phyloP scores from a whole-genome alignment of 768 basidiomycete genomes.

The Tylopilus subfusipes region DNA sequence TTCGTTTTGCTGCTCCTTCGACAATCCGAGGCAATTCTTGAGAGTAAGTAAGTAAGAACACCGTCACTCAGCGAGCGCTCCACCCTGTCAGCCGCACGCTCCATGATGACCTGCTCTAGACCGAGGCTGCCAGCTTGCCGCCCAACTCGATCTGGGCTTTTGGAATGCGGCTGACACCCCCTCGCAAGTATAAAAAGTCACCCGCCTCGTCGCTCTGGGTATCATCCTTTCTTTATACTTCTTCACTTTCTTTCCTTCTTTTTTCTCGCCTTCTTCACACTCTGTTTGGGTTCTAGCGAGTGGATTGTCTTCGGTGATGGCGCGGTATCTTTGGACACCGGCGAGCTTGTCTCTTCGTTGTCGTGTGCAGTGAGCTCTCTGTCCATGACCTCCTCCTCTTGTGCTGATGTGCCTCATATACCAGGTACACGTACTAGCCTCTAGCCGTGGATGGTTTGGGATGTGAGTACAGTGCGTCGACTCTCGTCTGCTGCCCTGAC shows the following conservation, averaged over 20 bases:
- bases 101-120: background rate
- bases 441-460: background rate
- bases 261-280: background rate
- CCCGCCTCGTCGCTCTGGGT: background rate
- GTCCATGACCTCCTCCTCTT: background rate
- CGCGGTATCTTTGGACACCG: background rate
- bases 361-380: background rate
- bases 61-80: background rate
- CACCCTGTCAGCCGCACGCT: background rate
- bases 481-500: background rate
- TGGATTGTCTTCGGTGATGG: background rate
- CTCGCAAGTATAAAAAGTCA: background rate
- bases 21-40: too few species aligned
- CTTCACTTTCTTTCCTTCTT: background rate
- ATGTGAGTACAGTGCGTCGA: background rate
- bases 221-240: background rate
- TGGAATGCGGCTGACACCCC: constrained; percentile 4
- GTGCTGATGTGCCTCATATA: background rate
- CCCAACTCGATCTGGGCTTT: background rate
- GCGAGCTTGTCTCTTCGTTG: background rate
- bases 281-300: constrained; percentile 1
- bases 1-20: too few species aligned
- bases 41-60: too few species aligned
- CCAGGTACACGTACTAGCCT: background rate
- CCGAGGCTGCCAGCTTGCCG: background rate